These are phyloP conservation scores for Paramecium primaurelia DNA, from an alignment of 73 alveolate genomes.

Conservation along the genomic window DNA sequence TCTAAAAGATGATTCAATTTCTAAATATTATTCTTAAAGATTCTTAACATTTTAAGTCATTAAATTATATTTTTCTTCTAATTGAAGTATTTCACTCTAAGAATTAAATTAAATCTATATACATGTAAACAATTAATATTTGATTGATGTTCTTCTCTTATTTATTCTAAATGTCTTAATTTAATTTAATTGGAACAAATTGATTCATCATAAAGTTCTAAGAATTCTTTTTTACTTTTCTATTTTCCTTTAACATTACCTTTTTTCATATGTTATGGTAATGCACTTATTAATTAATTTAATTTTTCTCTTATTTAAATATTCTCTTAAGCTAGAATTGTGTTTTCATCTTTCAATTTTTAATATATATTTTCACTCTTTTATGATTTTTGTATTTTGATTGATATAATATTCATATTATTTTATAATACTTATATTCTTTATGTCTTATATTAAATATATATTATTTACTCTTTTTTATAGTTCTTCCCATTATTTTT, in stretches of 20 bases:
- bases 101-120: background rate
- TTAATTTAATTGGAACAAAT: background rate
- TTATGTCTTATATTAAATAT: background rate
- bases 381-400: background rate
- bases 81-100: background rate
- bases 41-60: background rate
- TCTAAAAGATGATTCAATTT: background rate
- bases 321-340: slow-evolving; percentile 8
- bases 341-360: slow-evolving; percentile 5
- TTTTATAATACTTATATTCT: background rate
- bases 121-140: background rate
- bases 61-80: slow-evolving; percentile 27
- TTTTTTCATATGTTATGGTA: background rate
- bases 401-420: background rate
- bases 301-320: slow-evolving; percentile 17
- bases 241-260: background rate
- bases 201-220: background rate
- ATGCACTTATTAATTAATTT: background rate
- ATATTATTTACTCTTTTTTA: background rate
- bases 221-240: background rate
- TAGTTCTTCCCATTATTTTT: slow-evolving; percentile 10
- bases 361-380: background rate
- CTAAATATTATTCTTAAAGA: background rate
- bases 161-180: background rate
- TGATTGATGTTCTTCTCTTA: background rate